A percentile compares a stretch with the other conserved stretches of the same genome.
Evolutionary conservation across 352 stramenopile genomes (phyloP).

Genomic region (Phytophthora lateralis): DNA sequence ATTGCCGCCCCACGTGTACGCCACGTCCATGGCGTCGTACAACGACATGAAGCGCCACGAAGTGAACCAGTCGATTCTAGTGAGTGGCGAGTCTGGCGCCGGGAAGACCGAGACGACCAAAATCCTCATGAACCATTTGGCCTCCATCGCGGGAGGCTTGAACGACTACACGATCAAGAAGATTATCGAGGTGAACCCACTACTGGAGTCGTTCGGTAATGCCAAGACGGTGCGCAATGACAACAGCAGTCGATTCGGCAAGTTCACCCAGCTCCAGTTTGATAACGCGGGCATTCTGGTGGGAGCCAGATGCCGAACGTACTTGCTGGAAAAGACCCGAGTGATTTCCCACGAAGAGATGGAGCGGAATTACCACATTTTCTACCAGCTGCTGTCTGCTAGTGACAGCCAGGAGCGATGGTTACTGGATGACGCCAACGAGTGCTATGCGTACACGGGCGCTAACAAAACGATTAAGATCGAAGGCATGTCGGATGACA

Average conservation of each 20-base stretch:
- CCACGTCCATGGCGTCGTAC: conserved; percentile 71
- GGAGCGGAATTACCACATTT: conserved; percentile 88
- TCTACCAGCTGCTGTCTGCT: conserved; percentile 66
- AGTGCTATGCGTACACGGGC: conserved; percentile 70
- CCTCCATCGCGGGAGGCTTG: conserved; percentile 63
- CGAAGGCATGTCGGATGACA: conserved; percentile 73
- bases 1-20: conserved; percentile 73
- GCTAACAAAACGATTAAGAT: conserved; percentile 62
- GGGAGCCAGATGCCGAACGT: conserved; percentile 83
- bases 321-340: conserved; percentile 94
- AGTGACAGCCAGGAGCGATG: conserved; percentile 38
- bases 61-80: conserved; percentile 86
- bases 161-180: conserved; percentile 83
- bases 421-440: conserved; percentile 55
- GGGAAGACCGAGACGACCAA: conserved; percentile 92
- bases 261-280: conserved; percentile 97
- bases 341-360: conserved; percentile 73
- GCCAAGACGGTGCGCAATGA: conserved; percentile 97
- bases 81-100: conserved; percentile 85
- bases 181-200: conserved; percentile 83
- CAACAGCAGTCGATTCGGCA: conserved; percentile 96
- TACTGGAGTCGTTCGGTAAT: conserved; percentile 88
- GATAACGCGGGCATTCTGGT: conserved; percentile 66
- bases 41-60: conserved; percentile 65
- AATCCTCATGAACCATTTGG: conserved; percentile 90